These are phyloP conservation scores for Candida albicans DNA, from an alignment of 1,139 yeast genomes.

Conservation along the genomic window DNA sequence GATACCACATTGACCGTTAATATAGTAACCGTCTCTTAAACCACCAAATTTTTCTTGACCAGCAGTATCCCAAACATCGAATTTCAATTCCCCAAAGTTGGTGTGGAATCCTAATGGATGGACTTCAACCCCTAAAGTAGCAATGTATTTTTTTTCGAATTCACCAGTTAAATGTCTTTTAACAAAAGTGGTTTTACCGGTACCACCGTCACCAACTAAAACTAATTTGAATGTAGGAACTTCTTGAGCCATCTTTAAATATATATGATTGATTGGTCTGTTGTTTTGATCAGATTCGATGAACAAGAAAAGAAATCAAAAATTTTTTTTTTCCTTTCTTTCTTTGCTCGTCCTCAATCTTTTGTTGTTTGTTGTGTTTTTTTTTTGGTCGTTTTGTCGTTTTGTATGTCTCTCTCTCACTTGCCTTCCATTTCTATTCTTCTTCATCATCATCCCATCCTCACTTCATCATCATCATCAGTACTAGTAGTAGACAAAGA, in stretches of 20 bases:
- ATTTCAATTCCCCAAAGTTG: constrained; percentile 97
- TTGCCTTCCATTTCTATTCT: too few species aligned
- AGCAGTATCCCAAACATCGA: constrained; percentile 99
- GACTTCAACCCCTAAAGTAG: constrained; percentile 99
- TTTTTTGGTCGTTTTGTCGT: neutral
- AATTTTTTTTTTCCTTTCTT: neutral
- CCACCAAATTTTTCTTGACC: constrained; percentile 99
- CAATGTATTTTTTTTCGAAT: constrained; percentile 98
- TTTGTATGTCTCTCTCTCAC: neutral
- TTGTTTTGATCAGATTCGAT: neutral
- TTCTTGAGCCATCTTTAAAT: constrained; percentile 59
- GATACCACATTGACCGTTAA: constrained; percentile 99
- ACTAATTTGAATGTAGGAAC: constrained; percentile 98
- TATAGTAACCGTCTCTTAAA: constrained; percentile 98
- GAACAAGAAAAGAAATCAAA: neutral
- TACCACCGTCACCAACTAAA: constrained; percentile 99
- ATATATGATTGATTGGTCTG: neutral
- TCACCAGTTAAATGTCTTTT: constrained; percentile 99
- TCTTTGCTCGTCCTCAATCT: too few species aligned
- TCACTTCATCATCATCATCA: too few species aligned
- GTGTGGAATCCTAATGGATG: constrained; percentile 98
- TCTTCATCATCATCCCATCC: too few species aligned
- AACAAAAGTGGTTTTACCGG: constrained; percentile 99
- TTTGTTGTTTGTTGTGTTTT: neutral
- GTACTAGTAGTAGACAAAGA: too few species aligned